phyloP scores from a whole-genome alignment of 108 stramenopile species.

The Skeletonema potamos region DNA sequence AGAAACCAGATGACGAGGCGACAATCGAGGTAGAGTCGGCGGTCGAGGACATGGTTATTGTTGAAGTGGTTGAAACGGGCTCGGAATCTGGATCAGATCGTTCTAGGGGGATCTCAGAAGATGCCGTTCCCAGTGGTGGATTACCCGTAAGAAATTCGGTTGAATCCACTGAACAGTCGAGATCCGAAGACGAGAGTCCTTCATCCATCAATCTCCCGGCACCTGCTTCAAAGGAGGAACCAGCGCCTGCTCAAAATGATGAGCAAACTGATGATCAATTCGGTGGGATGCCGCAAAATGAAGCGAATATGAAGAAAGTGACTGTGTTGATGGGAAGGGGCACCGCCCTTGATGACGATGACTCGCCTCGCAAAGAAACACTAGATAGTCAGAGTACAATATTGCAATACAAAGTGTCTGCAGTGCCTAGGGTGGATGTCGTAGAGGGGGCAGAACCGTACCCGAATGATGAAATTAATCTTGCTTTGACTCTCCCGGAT shows the following conservation, averaged over 20 bases:
- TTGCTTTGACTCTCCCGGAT: conserved; percentile 76
- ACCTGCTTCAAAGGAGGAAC: conserved; percentile 11
- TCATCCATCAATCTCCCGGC: conserved; percentile 3
- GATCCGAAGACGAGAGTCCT: conserved; percentile 3
- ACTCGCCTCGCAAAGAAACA: conserved; percentile 23
- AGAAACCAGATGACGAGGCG: conserved; percentile 65
- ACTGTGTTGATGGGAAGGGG: conserved; percentile 88
- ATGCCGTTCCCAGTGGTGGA: conserved; percentile 2
- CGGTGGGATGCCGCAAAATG: conserved; percentile 88
- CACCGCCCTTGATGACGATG: conserved; percentile 61
- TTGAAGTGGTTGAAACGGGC: conserved; percentile 31
- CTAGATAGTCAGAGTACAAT: background rate
- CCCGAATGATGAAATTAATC: conserved; percentile 72
- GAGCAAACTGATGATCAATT: conserved; percentile 66
- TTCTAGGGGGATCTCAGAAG: conserved; percentile 3
- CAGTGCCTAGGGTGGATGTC: conserved; percentile 56
- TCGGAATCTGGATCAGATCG: conserved; percentile 40
- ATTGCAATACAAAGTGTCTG: conserved; percentile 62
- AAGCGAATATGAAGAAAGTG: conserved; percentile 81
- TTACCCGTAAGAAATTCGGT: conserved; percentile 13
- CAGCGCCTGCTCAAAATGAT: conserved; percentile 1
- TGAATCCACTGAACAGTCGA: conserved; percentile 2
- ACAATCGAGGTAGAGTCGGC: conserved; percentile 83
- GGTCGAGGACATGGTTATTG: conserved; percentile 64
- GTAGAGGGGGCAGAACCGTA: conserved; percentile 43